Evolutionary conservation across 192 early-diverging fungal species (phyloP).

Genomic region (Chytriomyces hyalinus): DNA sequence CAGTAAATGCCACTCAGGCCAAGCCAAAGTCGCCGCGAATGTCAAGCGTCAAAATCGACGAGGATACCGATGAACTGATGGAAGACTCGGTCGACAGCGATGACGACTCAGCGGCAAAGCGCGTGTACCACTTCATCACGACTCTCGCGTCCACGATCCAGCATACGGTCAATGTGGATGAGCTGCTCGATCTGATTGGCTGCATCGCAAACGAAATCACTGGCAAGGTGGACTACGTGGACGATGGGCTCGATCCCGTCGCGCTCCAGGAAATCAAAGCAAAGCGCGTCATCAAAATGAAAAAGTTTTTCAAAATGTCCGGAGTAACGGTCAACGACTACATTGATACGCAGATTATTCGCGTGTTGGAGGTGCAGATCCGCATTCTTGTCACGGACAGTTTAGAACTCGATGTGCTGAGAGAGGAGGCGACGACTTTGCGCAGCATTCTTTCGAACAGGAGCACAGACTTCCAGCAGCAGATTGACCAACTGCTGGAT

Average conservation of each 20-base stretch:
- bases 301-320: slow-evolving; percentile 26
- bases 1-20: neutral
- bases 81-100: neutral
- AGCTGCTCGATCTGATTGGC: slow-evolving; percentile 16
- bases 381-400: slow-evolving; percentile 16
- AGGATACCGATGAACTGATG: neutral
- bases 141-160: neutral
- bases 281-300: slow-evolving; percentile 11
- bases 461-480: slow-evolving; percentile 19
- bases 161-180: slow-evolving; percentile 5
- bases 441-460: slow-evolving; percentile 5
- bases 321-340: slow-evolving; percentile 14
- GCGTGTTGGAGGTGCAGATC: slow-evolving; percentile 16
- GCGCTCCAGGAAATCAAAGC: neutral
- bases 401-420: slow-evolving; percentile 14
- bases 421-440: slow-evolving; percentile 10
- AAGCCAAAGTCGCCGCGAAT: neutral
- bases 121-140: slow-evolving; percentile 22
- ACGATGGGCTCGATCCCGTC: neutral
- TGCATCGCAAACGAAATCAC: slow-evolving; percentile 12
- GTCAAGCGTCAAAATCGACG: neutral
- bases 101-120: slow-evolving; percentile 2
- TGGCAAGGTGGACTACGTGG: neutral
- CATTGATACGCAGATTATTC: slow-evolving; percentile 31
- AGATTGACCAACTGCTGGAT: neutral